Percentiles rank a stretch among this genome's conserved stretches.
phyloP scores from a whole-genome alignment of 257 asterid genomes.

The Marsdenia floribunda region DNA sequence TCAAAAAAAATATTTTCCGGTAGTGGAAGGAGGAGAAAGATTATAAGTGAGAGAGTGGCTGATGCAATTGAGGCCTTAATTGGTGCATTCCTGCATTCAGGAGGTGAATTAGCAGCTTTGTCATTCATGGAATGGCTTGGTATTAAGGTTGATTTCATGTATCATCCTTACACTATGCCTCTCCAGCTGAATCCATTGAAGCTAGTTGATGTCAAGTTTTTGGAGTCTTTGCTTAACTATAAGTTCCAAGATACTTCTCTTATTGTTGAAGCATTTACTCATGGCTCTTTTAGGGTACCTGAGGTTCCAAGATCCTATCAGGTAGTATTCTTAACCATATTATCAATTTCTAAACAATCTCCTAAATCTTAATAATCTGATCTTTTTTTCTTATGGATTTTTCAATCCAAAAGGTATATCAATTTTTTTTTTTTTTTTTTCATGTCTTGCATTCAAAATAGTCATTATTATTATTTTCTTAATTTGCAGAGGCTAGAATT shows the following conservation, averaged over 20 bases:
- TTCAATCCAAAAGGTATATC: not conserved
- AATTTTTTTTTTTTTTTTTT: too few relatives aligned
- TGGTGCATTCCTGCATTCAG: conserved; percentile 65
- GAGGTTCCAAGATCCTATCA: conserved; percentile 86
- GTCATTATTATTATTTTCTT: not conserved
- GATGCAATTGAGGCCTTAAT: conserved; percentile 80
- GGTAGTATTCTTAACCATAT: conserved; percentile 27
- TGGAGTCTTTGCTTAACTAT: conserved; percentile 54
- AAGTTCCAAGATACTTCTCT: conserved; percentile 55
- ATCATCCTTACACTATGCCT: conserved; percentile 40
- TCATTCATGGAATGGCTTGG: conserved; percentile 79
- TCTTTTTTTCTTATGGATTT: not conserved
- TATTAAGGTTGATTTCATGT: conserved; percentile 35
- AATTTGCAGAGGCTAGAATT: conserved; percentile 63
- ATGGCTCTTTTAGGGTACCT: conserved; percentile 78
- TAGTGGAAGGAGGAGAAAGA: conserved; percentile 19
- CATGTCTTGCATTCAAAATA: not conserved
- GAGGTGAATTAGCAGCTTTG: conserved; percentile 64
- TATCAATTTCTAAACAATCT: not conserved
- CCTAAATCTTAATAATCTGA: not conserved
- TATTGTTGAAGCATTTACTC: conserved; percentile 79
- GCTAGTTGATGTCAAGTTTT: conserved; percentile 31
- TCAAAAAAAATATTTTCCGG: conserved; percentile 30
- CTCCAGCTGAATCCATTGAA: conserved; percentile 38
- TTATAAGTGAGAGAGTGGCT: conserved; percentile 54